Base-by-base conservation (phyloP, 768 basidiomycete species). In the Lentinus brumalis region DNA sequence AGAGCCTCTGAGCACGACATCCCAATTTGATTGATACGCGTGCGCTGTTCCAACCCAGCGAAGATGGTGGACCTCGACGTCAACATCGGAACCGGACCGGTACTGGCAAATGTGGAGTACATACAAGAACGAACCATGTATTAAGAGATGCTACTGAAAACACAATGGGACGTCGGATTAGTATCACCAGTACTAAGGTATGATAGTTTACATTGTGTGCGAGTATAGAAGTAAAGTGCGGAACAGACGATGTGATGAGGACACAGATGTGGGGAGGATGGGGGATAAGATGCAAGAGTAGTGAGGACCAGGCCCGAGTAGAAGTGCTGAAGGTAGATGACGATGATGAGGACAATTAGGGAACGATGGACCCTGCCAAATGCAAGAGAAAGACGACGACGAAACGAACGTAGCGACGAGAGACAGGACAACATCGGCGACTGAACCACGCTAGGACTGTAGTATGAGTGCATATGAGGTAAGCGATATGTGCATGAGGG, bases 131-230 rank as follows among this genome's bases (percentile, higher is more conserved):
- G 62, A 59, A 50, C 50, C 62, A 56, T 63, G 46, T 63, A 63
- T 63, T 63, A 63, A 26, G 45, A 11, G 53, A 63, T 63, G 62
- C 62, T 50, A 55, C 29, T 41, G 49, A 50, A 26, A 63, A 57
- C 62, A 63, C 53, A 53, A 63, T 62, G 62, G 57, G 58, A 56
- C 53, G 54, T 56, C 62, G 59, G 50, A 65, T 61, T 65, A 65
- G 60, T 65, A 65, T 65, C 60, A 59, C 57, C 66, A 51, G 56
- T 66, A 63, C 53, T 68, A 68, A 62, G 61, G 60, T 68, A 68
- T 60, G 62, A 61, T 64, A 66, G 60, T 62, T 58, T 68, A 67
- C 66, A 67, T 64, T 59, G 50, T 59, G 62, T 57, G 57, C 46
- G 60, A 56, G 57, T 59, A 59, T 51, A 53, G 56, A 50, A 42